Evolutionary conservation across 2,329 filamentous ascomycete species (phyloP), one percentile per base, ranked within the genome.

Genomic region (Phialophora expanda): DNA sequence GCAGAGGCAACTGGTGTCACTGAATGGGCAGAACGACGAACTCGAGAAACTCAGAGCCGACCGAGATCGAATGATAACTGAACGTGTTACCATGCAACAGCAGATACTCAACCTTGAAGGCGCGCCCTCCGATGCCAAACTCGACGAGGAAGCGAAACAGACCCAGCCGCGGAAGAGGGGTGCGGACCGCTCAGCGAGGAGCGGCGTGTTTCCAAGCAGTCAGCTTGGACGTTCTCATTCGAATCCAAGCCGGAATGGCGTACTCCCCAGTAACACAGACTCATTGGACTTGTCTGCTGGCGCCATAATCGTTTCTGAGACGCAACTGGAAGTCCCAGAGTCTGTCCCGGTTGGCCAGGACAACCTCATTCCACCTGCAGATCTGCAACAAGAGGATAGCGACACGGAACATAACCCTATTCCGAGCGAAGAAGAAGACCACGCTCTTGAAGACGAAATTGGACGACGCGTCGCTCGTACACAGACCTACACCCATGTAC

Each of bases 81-180:
- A 58, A 8, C 30, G 32, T 38, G 24, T 56, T 30, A 8, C 38
- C n/a, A 44, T 66, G 14, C 60, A 66, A 30, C 54, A 64, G 32
- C 41, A 59, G 26, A 50, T 67, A 50, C 30, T 61, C 28, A 55
- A 14, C 17, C 62, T 63, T 5, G 65, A 67, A 46, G 65, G 56
- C 26, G 65, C 28, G 9, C 12, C 62, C 22, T 61, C 65, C 30
- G 62, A 67, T 54, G 61, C 61, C 24, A 51, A 48, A 22, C 64
- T 65, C 28, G 53, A 64, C 24, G 11, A 50, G 7, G 51, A 48
- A 24, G 53, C 32, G 11, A 24, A 55, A 17, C 46, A 48, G n/a
- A 4, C 8, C 4, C 24, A 12, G 9, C 53, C 8, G n/a, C 54
- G 53, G 41, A 41, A 58, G 32, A 51, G 53, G 48, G 61, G 44